Conservation (phyloP, 208 protist species). For the Acanthamoeba divionensis region DNA sequence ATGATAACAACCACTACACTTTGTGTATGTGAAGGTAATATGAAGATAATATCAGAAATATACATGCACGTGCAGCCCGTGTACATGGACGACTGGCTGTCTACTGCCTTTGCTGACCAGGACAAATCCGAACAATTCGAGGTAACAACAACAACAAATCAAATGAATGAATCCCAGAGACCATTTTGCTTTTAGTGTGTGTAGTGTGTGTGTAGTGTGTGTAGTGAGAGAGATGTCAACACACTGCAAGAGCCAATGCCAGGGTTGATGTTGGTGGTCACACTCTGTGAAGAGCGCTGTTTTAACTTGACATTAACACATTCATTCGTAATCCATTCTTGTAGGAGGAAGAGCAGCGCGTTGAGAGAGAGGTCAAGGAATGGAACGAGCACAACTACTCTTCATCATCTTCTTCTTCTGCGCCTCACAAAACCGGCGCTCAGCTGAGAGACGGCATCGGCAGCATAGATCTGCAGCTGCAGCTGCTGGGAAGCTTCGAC, state of each 20-base stretch:
- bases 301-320: background rate
- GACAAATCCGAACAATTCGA: conserved; percentile 33
- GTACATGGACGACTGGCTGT: conserved; percentile 54
- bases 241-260: too few relatives aligned
- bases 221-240: too few relatives aligned
- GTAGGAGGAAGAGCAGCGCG: background rate
- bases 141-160: background rate
- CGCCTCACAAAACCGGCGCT: too few relatives aligned
- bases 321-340: background rate
- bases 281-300: background rate
- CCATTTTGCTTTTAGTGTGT: too few relatives aligned
- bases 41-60: conserved; percentile 50
- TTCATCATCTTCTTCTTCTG: too few relatives aligned
- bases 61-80: conserved; percentile 36
- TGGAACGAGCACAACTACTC: conserved; percentile 43
- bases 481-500: too few relatives aligned
- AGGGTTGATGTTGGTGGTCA: background rate
- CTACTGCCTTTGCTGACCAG: conserved; percentile 4
- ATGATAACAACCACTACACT: background rate
- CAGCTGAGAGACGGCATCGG: too few relatives aligned
- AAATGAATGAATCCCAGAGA: too few relatives aligned
- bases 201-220: too few relatives aligned
- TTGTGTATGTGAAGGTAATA: conserved; percentile 7
- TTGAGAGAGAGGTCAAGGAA: background rate
- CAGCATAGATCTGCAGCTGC: too few relatives aligned